A percentile compares a stretch with the other conserved stretches of the same genome.
Conservation (phyloP, 208 protist species). For the Acanthamoeba sp. region DNA sequence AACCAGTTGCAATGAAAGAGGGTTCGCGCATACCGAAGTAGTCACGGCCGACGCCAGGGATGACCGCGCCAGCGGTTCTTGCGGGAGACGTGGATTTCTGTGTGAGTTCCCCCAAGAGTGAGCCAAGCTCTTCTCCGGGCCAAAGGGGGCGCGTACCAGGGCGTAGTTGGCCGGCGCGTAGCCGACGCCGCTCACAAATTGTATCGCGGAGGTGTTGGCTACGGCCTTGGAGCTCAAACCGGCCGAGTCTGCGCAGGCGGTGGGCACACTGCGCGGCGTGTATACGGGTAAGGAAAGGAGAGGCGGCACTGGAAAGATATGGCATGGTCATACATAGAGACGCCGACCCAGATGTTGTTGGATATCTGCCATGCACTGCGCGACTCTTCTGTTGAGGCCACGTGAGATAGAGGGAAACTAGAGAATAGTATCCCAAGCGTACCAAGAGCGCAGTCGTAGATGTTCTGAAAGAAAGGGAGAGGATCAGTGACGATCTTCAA, state of each 20-base stretch:
- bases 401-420: background rate
- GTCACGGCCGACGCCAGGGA: background rate
- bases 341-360: slow-evolving; percentile 4
- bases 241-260: background rate
- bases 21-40: background rate
- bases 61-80: background rate
- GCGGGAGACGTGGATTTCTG: background rate
- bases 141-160: background rate
- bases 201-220: background rate
- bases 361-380: background rate
- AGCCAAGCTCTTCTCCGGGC: too few relatives aligned
- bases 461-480: too few relatives aligned
- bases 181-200: background rate
- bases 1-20: too few relatives aligned
- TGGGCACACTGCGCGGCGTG: background rate
- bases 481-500: too few relatives aligned
- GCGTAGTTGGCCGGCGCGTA: background rate
- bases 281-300: background rate
- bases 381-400: background rate
- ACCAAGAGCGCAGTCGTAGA: too few relatives aligned
- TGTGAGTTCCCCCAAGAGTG: too few relatives aligned
- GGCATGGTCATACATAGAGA: background rate
- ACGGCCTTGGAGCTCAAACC: background rate
- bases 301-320: background rate
- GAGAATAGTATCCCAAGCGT: background rate